Percentiles rank a stretch among this genome's conserved stretches.
phyloP scores from a whole-genome alignment of 2,329 filamentous ascomycete genomes.

The Diaporthe capsici region DNA sequence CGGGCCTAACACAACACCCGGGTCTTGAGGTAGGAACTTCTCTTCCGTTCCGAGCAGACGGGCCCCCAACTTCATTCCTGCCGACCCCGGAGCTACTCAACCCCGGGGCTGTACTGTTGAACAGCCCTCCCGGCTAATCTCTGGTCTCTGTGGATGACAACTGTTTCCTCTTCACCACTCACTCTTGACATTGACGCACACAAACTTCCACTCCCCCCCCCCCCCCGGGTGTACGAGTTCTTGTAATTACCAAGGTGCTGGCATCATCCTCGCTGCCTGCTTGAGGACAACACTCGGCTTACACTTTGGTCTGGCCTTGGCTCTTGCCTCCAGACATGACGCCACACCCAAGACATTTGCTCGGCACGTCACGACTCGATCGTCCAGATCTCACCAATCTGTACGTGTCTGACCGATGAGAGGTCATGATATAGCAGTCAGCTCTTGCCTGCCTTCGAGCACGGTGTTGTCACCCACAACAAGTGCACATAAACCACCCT shows the following conservation, averaged over 20 bases:
- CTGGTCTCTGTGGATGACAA: background rate
- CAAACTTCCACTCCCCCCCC: background rate
- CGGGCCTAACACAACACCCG: too few species aligned
- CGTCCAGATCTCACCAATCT: too few species aligned
- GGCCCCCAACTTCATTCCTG: background rate
- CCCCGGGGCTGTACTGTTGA: background rate
- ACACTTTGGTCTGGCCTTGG: background rate
- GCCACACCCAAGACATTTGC: background rate
- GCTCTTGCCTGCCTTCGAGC: background rate
- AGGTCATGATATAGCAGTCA: background rate
- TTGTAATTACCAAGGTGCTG: background rate
- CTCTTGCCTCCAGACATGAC: background rate
- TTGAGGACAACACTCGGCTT: background rate
- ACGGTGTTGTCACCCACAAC: background rate
- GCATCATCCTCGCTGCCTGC: background rate
- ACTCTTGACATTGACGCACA: background rate
- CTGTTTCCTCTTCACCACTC: background rate
- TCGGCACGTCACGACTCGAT: background rate
- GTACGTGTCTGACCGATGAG: background rate
- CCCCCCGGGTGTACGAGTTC: background rate
- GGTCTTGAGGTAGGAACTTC: background rate
- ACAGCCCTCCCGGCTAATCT: background rate
- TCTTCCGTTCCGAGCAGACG: background rate
- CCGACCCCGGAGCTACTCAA: background rate
- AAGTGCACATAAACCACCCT: too few species aligned